Conservation (phyloP, 73 alveolate genomes). For the Symbiodinium natans region DNA sequence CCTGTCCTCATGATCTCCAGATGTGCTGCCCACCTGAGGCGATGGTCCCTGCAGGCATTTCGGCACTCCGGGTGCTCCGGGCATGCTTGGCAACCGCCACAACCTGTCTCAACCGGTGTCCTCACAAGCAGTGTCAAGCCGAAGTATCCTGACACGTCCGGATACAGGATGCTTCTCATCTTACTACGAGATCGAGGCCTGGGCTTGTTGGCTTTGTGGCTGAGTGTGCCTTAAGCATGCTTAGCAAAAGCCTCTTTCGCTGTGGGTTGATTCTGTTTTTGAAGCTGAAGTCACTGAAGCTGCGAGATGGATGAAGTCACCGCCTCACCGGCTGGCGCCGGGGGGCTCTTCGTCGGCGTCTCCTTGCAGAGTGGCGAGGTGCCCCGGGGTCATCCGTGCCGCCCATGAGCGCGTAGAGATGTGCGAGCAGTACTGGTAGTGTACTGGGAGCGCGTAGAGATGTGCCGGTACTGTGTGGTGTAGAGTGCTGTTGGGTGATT, state of each 20-base stretch:
- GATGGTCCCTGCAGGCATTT: constrained; percentile 91
- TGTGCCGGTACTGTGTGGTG: no score
- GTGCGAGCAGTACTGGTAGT: no score
- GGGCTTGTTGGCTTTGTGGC: neutral
- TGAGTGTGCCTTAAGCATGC: neutral
- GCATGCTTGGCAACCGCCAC: neutral
- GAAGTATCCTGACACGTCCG: no score
- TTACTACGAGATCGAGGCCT: constrained; percentile 77
- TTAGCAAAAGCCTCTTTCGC: neutral
- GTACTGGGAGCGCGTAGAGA: no score
- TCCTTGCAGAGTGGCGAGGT: constrained; percentile 92
- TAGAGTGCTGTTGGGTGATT: no score
- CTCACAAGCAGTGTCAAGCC: no score
- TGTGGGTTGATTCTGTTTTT: neutral
- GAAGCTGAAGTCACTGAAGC: neutral
- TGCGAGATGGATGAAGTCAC: constrained; percentile 54
- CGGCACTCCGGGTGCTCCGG: constrained; percentile 64
- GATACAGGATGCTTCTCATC: constrained; percentile 72
- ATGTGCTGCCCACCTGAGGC: no score
- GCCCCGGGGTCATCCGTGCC: neutral
- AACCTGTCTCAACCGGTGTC: no score
- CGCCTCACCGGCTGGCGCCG: constrained; percentile 82
- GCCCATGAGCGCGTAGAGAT: no score
- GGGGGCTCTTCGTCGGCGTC: constrained; percentile 73
- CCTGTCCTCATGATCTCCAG: no score